Base-by-base conservation (phyloP, 306 rosid genomes). In the Citrullus colocynthis region DNA sequence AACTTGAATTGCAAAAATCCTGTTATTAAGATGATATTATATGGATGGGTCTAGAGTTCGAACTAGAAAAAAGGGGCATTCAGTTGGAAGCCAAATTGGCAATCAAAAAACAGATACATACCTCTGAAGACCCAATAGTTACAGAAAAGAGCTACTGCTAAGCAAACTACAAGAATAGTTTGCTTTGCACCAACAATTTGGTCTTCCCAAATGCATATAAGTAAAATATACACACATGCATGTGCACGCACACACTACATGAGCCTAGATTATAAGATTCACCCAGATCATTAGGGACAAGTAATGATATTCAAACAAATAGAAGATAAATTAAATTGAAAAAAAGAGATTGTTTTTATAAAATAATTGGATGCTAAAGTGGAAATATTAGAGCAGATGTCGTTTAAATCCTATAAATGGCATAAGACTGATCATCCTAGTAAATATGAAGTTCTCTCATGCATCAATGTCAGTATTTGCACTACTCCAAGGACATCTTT, bases 1-100 rank as follows among this genome's bases (percentile, higher is more conserved):
- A 72, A 72, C 59, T 72, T 48, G 76, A 72, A 72, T 72, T 24
- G 59, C 76, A 72, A 72, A 72, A 49, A 42, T 49, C 76, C 76
- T 72, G 76, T 72, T 72, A 72, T 49, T 72, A 72, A 48, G 59
- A 45, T 72, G 76, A 51, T 48, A 72, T 72, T 48, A 72, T 30
- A 72, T 49, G 76, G 76, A 49, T 14, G 76, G 76, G 15, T 72
- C 76, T 72, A 72, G 59, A 39, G 73, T n/a, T 41, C 54, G 74
- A 41, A 67, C n/a, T 67, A 67, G 74, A 41, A 67, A 67, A 37
- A 67, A 67, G 54, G 34, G 74, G 34, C 8, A 20, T 67, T 67
- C 9, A 67, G 54, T 67, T 41, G 74, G 74, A 39, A 67, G 74
- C 74, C 54, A 67, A 67, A 67, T 41, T 67, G 54, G 74, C 54